Evolutionary conservation across 2,329 filamentous ascomycete genomes (phyloP).

Genomic region (Ophiosphaerella narmari): DNA sequence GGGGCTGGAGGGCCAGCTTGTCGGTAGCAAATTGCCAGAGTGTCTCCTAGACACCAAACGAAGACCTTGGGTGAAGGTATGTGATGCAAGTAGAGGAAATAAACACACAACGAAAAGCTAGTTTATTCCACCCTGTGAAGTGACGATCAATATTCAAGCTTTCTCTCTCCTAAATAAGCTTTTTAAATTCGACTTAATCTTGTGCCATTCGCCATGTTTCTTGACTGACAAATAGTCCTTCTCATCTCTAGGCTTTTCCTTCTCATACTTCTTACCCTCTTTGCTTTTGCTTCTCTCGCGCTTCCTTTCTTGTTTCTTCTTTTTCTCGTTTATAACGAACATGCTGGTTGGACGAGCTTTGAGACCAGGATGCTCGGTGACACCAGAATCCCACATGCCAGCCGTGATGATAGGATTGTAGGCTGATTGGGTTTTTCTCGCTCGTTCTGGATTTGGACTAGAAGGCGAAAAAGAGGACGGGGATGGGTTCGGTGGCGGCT

Average conservation of each 20-base stretch:
- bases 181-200: slow-evolving; percentile 17
- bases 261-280: slow-evolving; percentile 24
- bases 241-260: slow-evolving; percentile 12
- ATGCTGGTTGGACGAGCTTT: slow-evolving; percentile 40
- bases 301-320: slow-evolving; percentile 35
- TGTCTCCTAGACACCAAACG: no score
- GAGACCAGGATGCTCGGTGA: slow-evolving; percentile 31
- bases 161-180: slow-evolving; percentile 15
- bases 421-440: slow-evolving; percentile 35
- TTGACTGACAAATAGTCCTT: slow-evolving; percentile 8
- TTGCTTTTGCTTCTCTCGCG: slow-evolving; percentile 32
- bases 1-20: no score
- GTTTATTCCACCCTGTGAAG: no score
- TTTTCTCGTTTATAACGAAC: slow-evolving; percentile 40
- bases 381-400: slow-evolving; percentile 44
- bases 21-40: no score
- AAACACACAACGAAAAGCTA: no score
- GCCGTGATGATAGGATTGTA: slow-evolving; percentile 41
- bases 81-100: no score
- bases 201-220: slow-evolving; percentile 17
- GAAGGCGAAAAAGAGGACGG: slow-evolving; percentile 21
- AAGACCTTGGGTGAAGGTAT: no score
- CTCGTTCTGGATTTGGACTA: slow-evolving; percentile 18
- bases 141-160: not conserved
- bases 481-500: slow-evolving; percentile 7